These are phyloP conservation scores for Butyriboletus loyo DNA, from an alignment of 768 basidiomycete genomes.

Conservation along the genomic window DNA sequence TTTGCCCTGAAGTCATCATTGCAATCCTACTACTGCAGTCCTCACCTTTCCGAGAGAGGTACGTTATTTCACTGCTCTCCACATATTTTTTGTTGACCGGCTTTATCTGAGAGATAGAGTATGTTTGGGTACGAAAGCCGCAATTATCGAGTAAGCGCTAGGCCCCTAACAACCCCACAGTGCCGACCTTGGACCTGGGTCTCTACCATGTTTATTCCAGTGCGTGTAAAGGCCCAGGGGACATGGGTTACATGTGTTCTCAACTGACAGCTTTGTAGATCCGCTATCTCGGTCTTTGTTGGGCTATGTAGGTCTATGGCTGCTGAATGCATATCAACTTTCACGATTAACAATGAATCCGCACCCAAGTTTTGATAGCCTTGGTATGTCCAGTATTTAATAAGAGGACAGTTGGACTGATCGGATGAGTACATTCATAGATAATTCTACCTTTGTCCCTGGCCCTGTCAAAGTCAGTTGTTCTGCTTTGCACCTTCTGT, in stretches of 20 bases:
- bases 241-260: no score
- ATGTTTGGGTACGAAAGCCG: slow-evolving; percentile 8
- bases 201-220: neutral
- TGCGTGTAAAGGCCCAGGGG: neutral
- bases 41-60: slow-evolving; percentile 8
- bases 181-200: slow-evolving; percentile 1
- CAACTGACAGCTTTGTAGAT: neutral
- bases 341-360: neutral
- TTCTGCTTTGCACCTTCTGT: neutral
- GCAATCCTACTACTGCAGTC: neutral
- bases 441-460: neutral
- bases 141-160: neutral
- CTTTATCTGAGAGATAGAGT: neutral
- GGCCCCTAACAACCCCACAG: neutral
- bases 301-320: neutral
- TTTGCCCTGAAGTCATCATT: neutral
- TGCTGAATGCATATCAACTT: neutral
- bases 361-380: neutral
- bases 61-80: neutral
- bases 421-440: neutral
- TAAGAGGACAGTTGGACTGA: neutral
- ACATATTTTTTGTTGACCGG: neutral
- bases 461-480: neutral
- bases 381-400: neutral
- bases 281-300: neutral